phyloP scores from a whole-genome alignment of 805 yeast genomes.

The Starmera pachycereana region DNA sequence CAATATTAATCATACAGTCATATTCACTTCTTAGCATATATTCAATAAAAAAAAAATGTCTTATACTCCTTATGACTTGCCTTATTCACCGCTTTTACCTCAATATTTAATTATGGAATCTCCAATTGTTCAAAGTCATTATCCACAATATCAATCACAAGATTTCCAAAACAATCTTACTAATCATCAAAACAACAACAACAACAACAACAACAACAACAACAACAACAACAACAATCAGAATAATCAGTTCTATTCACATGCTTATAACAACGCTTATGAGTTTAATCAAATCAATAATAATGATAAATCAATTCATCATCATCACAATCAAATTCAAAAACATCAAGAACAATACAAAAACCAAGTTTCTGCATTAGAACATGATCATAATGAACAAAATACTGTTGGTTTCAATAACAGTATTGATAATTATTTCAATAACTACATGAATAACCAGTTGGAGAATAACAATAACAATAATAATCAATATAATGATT shows the following conservation, averaged over 20 bases:
- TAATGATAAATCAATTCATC: not conserved
- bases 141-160: slow-evolving; percentile 1
- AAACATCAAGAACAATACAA: not conserved
- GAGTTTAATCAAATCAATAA: too few relatives aligned
- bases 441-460: too few relatives aligned
- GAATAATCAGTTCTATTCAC: too few relatives aligned
- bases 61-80: slow-evolving; percentile 15
- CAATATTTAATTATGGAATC: slow-evolving; percentile 17
- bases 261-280: not conserved
- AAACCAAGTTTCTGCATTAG: not conserved
- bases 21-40: not conserved
- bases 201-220: too few relatives aligned
- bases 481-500: too few relatives aligned
- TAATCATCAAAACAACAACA: too few relatives aligned
- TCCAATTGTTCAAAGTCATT: slow-evolving; percentile 3
- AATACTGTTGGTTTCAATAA: not conserved
- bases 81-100: slow-evolving; percentile 15
- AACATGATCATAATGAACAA: not conserved
- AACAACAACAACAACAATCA: not conserved
- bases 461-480: too few relatives aligned
- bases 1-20: too few relatives aligned
- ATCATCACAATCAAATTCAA: not conserved
- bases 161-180: not conserved
- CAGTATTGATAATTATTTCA: too few relatives aligned
- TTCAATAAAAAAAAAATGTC: not conserved